Base-by-base conservation (phyloP, 2,329 filamentous ascomycete genomes). In the Colletotrichum musae region DNA sequence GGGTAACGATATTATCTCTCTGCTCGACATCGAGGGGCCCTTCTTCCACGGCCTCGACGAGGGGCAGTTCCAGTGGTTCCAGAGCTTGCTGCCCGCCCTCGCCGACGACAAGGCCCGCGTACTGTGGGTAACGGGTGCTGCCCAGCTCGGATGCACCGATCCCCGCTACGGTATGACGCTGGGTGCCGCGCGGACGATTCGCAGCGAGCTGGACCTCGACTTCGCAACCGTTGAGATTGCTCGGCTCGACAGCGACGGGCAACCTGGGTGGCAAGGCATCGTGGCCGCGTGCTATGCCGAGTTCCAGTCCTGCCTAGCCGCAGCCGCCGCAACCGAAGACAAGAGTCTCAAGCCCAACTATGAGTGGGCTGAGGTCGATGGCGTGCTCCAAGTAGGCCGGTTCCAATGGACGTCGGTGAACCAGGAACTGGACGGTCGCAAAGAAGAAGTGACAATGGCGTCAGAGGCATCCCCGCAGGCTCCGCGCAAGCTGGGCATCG, bases 61-160 rank as follows among this genome's bases (percentile, higher is more conserved):
- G 16, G 45, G 45, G 13, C 39, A 41, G 9, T 24, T 65, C 18
- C 15, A 43, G 6, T 43, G 52, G 18, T 18, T 65, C 6, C 36
- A 65, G 28, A 21, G 53, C 28, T 65, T 47, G 6, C n/a, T 58
- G 21, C 21, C 12, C 6, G 12, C 21, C 21, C 24, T 58, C 5
- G 13, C 54, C 24, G 39, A 21, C 9, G 41, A 32, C 6, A 32
- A 13, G 16, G 6, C 13, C 54, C 21, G 21, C 21, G 24, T 58
- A 7, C 15, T 80, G 7, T 80, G 79, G 79, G 54, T 80, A 10
- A 80, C 77, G 15, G 3, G 73, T 76, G 43, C 76, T 76, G 6
- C 59, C 5, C 28, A 45, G 16, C 39, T 53, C 9, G 15, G 50
- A 6, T 61, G 58, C 28, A 21, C 2, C 13, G 58, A 61, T 16